Evolutionary conservation across 208 protist species (phyloP), one percentile per base, ranked within the genome.

Genomic region (Trypanosoma theileri): DNA sequence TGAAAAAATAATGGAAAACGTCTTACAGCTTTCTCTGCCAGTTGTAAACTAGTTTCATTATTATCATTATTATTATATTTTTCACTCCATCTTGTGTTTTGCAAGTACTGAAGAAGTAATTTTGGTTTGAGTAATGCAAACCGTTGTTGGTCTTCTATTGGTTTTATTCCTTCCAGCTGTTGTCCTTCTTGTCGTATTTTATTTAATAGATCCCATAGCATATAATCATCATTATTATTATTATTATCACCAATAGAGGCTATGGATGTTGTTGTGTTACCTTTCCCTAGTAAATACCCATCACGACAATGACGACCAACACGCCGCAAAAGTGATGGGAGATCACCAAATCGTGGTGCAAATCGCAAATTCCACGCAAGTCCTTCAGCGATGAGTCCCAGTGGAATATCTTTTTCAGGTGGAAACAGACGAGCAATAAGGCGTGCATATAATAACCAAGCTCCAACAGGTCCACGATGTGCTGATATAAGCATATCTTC

Each of bases 261-360:
- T 0, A 19, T n/a, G 8, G 22, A 12, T 22, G n/a, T 1, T 22
- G 26, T 12, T 14, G 35, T 14, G 14, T 59, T 19, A 1, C 11
- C 26, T 42, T 50, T 59, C 26, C 55, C 63, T 11, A 76, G 35
- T 16, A 76, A 24, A 41, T 66, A 45, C 19, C 71, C 71, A 26
- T 61, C 46, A 14, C 28, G 56, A 51, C 71, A 76, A n/a, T n/a
- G 19, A 22, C 78, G 72, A 13, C 78, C 78, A 22, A 74, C 68
- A 35, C 40, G 42, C 10, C 57, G 61, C 53, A 80, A 64, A 6
- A 80, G 54, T 22, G 59, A 22, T 10, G 69, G 64, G 35, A 83
- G 69, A 59, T 78, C 73, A 57, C 78, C 78, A 66, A 78, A 83
- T 26, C 55, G 31, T 28, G 73, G 40, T 28, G 69, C 73, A 61